Base-by-base conservation (phyloP, 805 yeast genomes). In the Hanseniaspora guilliermondii region DNA sequence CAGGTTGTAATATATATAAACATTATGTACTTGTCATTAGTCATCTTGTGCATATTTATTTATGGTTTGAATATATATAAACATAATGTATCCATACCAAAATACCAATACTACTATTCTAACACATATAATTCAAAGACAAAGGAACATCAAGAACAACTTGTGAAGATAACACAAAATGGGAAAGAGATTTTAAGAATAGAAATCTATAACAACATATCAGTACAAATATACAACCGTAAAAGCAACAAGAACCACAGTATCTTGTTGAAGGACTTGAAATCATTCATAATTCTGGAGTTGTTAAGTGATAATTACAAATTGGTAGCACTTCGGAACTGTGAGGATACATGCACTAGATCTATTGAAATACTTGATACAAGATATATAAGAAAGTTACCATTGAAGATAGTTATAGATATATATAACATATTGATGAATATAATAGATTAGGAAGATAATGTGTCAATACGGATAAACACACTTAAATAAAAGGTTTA, bases 351-450 rank as follows among this genome's bases (percentile, higher is more conserved):
- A 12, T 22, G 27, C 16, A 12, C 24, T 2, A 39, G 24, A 25
- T 5, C 42, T 4, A 39, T 22, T 14, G 42, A 39, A 22, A 22
- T 39, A 0, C n/a, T 39, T 16, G 24, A 39, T 21, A 39, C 42
- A 4, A 39, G 22, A 21, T 16, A 39, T 6, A 22, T 41, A 4
- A 33, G 19, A 1, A 33, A 27, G n/a, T 6, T 49, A 8, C 40
- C 53, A 8, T 14, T 49, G 30, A 40, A 40, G n/a, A 32, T 49
- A 9, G 25, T 49, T 11, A 49, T 27, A 33, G 53, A 49, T 33
- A 22, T 49, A 3, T 49, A 49, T n/a, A 49, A 49, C 42, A 32
- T 49, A 14, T 33, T 49, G 30, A 37, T 35, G 39, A 22, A 46
- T 4, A 22, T 39, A 22, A 39, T 39, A 22, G 42, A 39, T 12